These are phyloP conservation scores for Colletotrichum sp. DNA, from an alignment of 2,329 filamentous ascomycete species.

Conservation along the genomic window DNA sequence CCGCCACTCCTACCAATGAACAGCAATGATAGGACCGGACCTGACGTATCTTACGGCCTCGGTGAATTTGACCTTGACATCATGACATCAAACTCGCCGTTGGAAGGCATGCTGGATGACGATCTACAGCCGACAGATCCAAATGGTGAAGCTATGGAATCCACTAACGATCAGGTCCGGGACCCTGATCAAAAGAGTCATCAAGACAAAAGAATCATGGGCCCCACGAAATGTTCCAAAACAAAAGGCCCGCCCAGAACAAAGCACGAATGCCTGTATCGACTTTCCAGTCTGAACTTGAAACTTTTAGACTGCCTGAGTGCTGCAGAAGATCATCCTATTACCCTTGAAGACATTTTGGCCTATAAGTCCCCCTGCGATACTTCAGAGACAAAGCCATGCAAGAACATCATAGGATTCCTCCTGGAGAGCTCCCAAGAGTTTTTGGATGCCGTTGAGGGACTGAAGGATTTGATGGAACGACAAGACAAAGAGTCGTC, in stretches of 20 bases:
- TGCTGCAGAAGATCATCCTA: neutral
- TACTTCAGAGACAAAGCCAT: neutral
- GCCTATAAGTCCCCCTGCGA: neutral
- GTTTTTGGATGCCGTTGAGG: neutral
- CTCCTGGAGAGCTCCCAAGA: neutral
- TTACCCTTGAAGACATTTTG: neutral
- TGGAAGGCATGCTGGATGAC: accelerated
- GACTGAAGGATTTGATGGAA: neutral
- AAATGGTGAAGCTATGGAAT: neutral
- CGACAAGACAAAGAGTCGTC: neutral
- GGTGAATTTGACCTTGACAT: neutral
- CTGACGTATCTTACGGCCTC: neutral
- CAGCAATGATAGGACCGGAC: neutral
- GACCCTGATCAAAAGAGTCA: neutral
- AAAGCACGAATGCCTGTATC: neutral
- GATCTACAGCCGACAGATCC: neutral
- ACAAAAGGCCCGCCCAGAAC: neutral
- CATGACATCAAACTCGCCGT: neutral
- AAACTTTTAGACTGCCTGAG: neutral
- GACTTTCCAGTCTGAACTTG: neutral
- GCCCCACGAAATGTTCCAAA: neutral
- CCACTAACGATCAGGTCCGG: accelerated
- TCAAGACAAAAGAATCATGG: neutral
- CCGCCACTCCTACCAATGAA: neutral
- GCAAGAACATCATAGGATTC: neutral